Percentiles rank a stretch among this genome's conserved stretches.
Conservation (phyloP, 441 rosid genomes). For the Omphalea diandra region DNA sequence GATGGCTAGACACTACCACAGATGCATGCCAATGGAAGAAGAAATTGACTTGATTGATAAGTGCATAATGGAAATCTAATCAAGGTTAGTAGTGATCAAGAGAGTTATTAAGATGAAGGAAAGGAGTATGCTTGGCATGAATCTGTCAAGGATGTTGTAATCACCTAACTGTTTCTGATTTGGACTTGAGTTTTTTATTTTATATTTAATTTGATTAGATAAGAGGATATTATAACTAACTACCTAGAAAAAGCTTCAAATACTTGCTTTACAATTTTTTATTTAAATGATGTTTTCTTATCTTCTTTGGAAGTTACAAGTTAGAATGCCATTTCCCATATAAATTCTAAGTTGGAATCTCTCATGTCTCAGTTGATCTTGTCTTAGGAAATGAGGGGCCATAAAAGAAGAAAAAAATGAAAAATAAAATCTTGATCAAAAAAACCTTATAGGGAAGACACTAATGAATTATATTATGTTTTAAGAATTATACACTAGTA, state of each 20-base stretch:
- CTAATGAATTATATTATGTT: too few relatives aligned
- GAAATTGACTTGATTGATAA: constrained; percentile 78
- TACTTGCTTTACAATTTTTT: not conserved
- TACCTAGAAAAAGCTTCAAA: constrained; percentile 15
- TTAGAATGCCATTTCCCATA: not conserved
- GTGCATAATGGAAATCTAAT: too few relatives aligned
- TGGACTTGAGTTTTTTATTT: constrained; percentile 1
- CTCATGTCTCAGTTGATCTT: too few relatives aligned
- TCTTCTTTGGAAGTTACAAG: not conserved
- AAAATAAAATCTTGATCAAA: too few relatives aligned
- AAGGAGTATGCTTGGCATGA: constrained; percentile 80
- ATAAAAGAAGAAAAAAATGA: too few relatives aligned
- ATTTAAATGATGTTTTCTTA: not conserved
- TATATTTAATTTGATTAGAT: constrained; percentile 16
- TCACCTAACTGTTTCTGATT: constrained; percentile 34
- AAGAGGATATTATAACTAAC: constrained; percentile 5
- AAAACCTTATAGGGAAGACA: too few relatives aligned
- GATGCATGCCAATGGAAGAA: constrained; percentile 86
- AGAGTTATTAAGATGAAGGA: too few relatives aligned
- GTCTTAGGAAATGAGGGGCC: too few relatives aligned
- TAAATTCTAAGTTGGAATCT: too few relatives aligned
- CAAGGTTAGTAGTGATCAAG: too few relatives aligned
- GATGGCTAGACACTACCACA: constrained; percentile 93
- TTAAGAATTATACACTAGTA: too few relatives aligned
- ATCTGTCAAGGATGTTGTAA: constrained; percentile 57